Evolutionary conservation across 1,284 basidiomycete species (phyloP), one percentile per base, ranked within the genome.

Genomic region (Cutaneotrichosporon sp.): DNA sequence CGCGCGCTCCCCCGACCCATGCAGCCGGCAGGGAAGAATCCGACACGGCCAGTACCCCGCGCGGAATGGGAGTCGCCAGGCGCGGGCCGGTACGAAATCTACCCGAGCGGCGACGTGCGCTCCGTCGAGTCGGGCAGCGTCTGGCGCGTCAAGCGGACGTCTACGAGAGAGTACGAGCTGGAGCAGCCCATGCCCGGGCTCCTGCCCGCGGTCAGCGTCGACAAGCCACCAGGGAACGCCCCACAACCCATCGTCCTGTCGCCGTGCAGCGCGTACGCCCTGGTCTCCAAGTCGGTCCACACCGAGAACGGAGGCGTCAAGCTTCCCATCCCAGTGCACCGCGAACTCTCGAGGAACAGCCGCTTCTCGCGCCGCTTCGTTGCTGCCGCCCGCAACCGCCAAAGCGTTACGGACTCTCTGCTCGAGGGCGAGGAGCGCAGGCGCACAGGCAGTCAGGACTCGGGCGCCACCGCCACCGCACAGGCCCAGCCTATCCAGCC

Each of bases 221-320:
- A 38, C 20, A 18, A 42, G 24, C 36, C 43, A 16, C 53, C 45
- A 24, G 31, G 18, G 10, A 50, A 42, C 34, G 60, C 61, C 14
- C 63, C 50, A 10, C 50, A 46, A 49, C 54, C 59, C 10, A 55
- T 45, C n/a, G n/a, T 56, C 36, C 6, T 57, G 22, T 25, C 58
- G 45, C 20, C 56, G 6, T 58, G 53, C 36, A 29, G 56, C 6
- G 63, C 56, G 6, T 65, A 60, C 54, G 57, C 62, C 5, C 69
- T 80, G 10, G 63, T 76, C 2, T 62, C 69, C 31, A 79, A 79
- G 60, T 54, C 58, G 6, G 65, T 68, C 6, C 79, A 80, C 60
- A 63, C 68, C 29, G 76, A 77, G 55, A 65, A 69, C n/a, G 79
- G 79, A 6, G 79, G 79, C 18, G 72, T 77, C 60, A 80, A 79